A percentile compares a stretch with the other conserved stretches of the same genome.
phyloP scores from a whole-genome alignment of 108 stramenopile species.

The Cyclotella cryptica region DNA sequence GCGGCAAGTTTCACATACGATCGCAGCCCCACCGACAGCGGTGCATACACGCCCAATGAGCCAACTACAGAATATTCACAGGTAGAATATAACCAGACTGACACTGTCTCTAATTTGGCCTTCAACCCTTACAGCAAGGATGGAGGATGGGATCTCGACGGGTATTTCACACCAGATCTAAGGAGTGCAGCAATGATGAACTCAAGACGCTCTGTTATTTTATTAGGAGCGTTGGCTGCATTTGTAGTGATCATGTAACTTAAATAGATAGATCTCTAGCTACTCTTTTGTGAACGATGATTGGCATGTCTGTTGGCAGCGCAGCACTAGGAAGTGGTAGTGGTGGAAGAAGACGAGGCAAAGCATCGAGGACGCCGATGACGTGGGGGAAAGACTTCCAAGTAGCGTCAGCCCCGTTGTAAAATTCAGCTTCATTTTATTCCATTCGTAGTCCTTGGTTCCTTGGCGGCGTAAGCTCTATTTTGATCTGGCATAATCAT shows the following conservation, averaged over 20 bases:
- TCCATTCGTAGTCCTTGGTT: no score
- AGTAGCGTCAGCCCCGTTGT: no score
- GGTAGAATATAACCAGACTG: background rate
- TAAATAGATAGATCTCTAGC: background rate
- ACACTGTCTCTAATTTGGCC: background rate
- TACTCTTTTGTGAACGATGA: no score
- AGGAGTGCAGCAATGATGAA: slow-evolving; percentile 2
- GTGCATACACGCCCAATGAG: background rate
- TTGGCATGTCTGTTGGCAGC: no score
- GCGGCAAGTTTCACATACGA: slow-evolving; percentile 20
- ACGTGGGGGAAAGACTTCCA: no score
- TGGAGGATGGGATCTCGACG: slow-evolving; percentile 15
- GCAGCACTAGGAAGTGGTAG: no score
- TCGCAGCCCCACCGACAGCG: background rate
- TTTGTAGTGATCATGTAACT: background rate
- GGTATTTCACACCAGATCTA: background rate
- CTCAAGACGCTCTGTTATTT: background rate
- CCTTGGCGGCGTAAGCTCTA: no score
- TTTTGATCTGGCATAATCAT: no score
- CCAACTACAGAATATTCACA: background rate
- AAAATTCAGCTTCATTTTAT: no score
- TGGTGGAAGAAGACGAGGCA: no score
- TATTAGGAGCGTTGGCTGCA: background rate
- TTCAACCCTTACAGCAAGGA: background rate
- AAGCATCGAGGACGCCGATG: no score